Evolutionary conservation across 495 filamentous ascomycete species (phyloP).

Genomic region (Lindgomyces ingoldianus): DNA sequence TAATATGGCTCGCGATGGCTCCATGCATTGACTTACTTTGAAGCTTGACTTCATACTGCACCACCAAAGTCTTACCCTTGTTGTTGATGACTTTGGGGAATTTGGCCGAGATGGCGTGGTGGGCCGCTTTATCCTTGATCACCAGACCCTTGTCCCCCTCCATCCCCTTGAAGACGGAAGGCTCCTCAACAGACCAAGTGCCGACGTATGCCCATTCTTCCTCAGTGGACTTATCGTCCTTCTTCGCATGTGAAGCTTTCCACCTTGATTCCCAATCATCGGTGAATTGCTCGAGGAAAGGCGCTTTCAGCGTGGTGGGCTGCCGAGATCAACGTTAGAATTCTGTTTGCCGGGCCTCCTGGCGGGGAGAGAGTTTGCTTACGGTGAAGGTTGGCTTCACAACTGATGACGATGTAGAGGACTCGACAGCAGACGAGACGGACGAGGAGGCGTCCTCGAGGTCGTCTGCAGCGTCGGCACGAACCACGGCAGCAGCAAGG

Average conservation of each 20-base stretch:
- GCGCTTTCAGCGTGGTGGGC: conserved; percentile 85
- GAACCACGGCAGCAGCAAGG: conserved; percentile 43
- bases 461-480: conserved; percentile 34
- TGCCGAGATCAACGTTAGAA: conserved; percentile 45
- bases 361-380: background rate
- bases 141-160: conserved; percentile 96
- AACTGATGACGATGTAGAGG: conserved; percentile 58
- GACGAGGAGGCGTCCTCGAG: conserved; percentile 38
- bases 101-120: conserved; percentile 99
- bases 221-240: conserved; percentile 76
- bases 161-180: conserved; percentile 86
- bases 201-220: conserved; percentile 99
- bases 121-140: conserved; percentile 92
- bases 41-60: conserved; percentile 99
- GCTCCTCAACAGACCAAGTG: conserved; percentile 96
- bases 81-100: conserved; percentile 96
- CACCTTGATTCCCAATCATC: conserved; percentile 90
- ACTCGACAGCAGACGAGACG: conserved; percentile 44
- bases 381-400: conserved; percentile 62
- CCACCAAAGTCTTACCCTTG: conserved; percentile 93
- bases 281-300: conserved; percentile 98
- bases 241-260: conserved; percentile 94
- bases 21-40: conserved; percentile 67
- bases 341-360: background rate
- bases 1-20: conserved; percentile 20